Evolutionary conservation across 352 stramenopile species (phyloP), one percentile per base, ranked within the genome.

Genomic region (Phytopythium kandeliae): DNA sequence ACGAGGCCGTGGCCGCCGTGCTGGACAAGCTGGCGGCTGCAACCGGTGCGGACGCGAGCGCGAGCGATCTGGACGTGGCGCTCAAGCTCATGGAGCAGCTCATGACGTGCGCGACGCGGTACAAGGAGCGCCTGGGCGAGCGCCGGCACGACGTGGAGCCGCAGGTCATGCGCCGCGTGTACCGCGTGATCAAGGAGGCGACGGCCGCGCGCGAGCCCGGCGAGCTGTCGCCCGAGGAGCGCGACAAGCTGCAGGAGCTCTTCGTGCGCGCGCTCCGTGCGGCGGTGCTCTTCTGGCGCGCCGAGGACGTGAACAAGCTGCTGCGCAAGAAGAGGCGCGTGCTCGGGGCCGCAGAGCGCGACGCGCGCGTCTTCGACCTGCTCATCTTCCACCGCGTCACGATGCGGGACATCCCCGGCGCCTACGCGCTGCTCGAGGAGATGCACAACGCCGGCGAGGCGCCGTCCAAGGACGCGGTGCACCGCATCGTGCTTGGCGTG

Each of bases 361-460:
- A 64, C 25, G 53, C 51, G 26, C 54, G 62, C 22, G 78, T 89
- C 50, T 89, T 87, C 37, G 80, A 89, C 35, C 61, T 80, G 35
- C 59, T 89, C 36, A 83, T 92, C 45, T 88, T 89, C 54, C 64
- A 75, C 46, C 65, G 71, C 13, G 74, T 79, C 24, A 71, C 67
- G 25, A 62, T 65, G 15, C 57, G 71, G 26, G 67, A 92, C 35
- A 41, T 87, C 12, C 58, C 61, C 7, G 63, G 69, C 5, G 78
- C 78, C 26, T 79, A 76, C 63, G 65, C 65, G 25, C 52, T 94
- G 33, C 49, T 94, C 42, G 77, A 92, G 54, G 76, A 90, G 49
- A 86, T 94, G 77, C 83, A 94, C 57, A 89, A 88, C 63, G 71
- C 64, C 9, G 83, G 80, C 19, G 58, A 80, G 51, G 67, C 77